Percentiles rank a stretch among this genome's conserved stretches.
Evolutionary conservation across 768 basidiomycete species (phyloP).

Genomic region (Clavulina sp.): DNA sequence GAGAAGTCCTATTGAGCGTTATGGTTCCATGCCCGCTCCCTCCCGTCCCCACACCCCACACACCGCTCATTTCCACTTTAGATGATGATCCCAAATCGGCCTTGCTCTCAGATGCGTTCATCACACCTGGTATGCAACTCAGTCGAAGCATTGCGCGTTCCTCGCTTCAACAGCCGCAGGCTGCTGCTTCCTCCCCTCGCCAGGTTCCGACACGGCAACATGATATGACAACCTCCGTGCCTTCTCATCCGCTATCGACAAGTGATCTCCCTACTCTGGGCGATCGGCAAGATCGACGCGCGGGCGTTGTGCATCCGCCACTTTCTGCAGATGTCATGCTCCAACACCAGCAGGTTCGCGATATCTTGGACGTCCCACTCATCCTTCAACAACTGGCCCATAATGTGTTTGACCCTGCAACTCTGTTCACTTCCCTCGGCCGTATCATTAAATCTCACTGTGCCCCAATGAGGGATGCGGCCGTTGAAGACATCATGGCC

Average conservation of each 20-base stretch:
- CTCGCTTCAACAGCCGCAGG: not conserved
- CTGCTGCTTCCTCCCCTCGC: not conserved
- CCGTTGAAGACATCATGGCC: slow-evolving; percentile 69
- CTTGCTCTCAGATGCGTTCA: not conserved
- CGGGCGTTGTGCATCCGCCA: not conserved
- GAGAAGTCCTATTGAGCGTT: slow-evolving; percentile 66
- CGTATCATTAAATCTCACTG: slow-evolving; percentile 76
- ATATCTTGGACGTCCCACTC: slow-evolving; percentile 63
- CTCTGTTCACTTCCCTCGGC: slow-evolving; percentile 63
- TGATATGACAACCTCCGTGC: no score
- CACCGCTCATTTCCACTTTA: not conserved
- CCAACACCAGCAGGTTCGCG: slow-evolving; percentile 35
- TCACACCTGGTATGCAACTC: not conserved
- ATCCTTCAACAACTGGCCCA: slow-evolving; percentile 70
- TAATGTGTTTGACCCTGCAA: slow-evolving; percentile 59
- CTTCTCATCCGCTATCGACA: not conserved
- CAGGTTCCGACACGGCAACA: not conserved
- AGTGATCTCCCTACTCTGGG: not conserved
- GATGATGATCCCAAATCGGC: not conserved
- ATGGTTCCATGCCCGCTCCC: slow-evolving; percentile 46
- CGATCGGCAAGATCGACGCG: not conserved
- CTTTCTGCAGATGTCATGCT: not conserved
- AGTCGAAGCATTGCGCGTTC: not conserved
- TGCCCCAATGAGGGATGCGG: slow-evolving; percentile 78
- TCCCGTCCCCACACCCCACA: not conserved